Evolutionary conservation across 306 rosid genomes (phyloP).

Genomic region (Cicer cuneatum): DNA sequence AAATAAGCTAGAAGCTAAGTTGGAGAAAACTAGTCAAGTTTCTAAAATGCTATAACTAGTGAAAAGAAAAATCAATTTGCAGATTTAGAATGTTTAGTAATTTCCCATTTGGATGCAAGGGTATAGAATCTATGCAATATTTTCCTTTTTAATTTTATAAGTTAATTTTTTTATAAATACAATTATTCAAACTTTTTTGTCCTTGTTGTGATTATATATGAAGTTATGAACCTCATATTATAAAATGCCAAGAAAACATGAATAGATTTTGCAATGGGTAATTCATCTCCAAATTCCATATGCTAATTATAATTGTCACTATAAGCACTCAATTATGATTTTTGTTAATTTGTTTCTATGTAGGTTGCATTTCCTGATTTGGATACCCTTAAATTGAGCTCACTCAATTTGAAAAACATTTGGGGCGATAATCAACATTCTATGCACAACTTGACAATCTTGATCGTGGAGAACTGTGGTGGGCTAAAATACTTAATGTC

Average conservation of each 20-base stretch:
- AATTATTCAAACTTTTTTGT: too few species aligned
- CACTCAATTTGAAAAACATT: conserved; percentile 1
- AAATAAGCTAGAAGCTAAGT: too few species aligned
- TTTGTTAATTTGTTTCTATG: neutral
- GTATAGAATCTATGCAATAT: too few species aligned
- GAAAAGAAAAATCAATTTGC: too few species aligned
- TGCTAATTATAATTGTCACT: neutral
- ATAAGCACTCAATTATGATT: neutral
- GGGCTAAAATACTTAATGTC: neutral
- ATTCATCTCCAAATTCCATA: neutral
- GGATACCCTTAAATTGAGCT: neutral
- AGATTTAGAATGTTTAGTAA: too few species aligned
- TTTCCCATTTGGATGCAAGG: too few species aligned
- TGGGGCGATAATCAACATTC: conserved; percentile 11
- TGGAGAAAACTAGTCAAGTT: too few species aligned
- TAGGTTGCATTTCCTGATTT: conserved; percentile 19
- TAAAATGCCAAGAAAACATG: neutral
- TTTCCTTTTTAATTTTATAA: too few species aligned
- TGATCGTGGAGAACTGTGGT: conserved; percentile 20
- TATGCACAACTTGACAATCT: neutral
- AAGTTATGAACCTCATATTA: too few species aligned
- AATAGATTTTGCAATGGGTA: neutral
- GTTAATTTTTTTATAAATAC: too few species aligned
- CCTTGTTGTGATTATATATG: neutral
- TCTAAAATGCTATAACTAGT: too few species aligned